Evolutionary conservation across 192 early-diverging fungal genomes (phyloP).

Genomic region (Lobulomyces angularis): DNA sequence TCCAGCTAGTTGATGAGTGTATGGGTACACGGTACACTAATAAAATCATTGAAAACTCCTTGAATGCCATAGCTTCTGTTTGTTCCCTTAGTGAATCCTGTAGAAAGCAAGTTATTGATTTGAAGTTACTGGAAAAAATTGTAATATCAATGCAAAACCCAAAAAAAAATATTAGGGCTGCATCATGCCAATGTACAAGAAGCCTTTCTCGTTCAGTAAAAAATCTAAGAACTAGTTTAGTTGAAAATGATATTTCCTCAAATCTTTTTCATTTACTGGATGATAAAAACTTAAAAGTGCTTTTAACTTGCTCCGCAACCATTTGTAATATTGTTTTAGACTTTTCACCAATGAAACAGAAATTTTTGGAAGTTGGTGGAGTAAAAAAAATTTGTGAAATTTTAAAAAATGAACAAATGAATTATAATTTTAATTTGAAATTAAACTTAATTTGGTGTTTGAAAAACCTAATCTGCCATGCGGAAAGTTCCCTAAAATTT

Average conservation of each 20-base stretch:
- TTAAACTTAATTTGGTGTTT: conserved; percentile 71
- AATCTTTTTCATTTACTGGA: conserved; percentile 57
- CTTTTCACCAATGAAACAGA: conserved; percentile 66
- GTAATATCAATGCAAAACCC: conserved; percentile 50
- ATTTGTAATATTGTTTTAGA: conserved; percentile 78
- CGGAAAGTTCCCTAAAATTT: conserved; percentile 53
- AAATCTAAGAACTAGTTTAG: conserved; percentile 59
- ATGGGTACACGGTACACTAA: not conserved
- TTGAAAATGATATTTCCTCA: conserved; percentile 59
- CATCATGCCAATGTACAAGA: conserved; percentile 67
- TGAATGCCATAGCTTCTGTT: conserved; percentile 58
- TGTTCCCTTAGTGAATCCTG: conserved; percentile 59
- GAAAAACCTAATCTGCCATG: conserved; percentile 64
- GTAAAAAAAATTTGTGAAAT: conserved; percentile 57
- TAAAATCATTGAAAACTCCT: conserved; percentile 36
- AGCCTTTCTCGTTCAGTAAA: conserved; percentile 65
- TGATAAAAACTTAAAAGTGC: conserved; percentile 48
- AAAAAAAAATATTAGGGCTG: conserved; percentile 42
- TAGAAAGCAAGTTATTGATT: conserved; percentile 61
- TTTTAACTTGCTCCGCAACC: conserved; percentile 57
- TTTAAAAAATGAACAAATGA: conserved; percentile 14
- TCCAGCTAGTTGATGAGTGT: conserved; percentile 17
- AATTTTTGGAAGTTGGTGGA: conserved; percentile 57
- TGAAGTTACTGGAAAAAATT: conserved; percentile 61
- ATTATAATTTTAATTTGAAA: conserved; percentile 31